phyloP scores from a whole-genome alignment of 306 rosid species.

The Medicago arabica region DNA sequence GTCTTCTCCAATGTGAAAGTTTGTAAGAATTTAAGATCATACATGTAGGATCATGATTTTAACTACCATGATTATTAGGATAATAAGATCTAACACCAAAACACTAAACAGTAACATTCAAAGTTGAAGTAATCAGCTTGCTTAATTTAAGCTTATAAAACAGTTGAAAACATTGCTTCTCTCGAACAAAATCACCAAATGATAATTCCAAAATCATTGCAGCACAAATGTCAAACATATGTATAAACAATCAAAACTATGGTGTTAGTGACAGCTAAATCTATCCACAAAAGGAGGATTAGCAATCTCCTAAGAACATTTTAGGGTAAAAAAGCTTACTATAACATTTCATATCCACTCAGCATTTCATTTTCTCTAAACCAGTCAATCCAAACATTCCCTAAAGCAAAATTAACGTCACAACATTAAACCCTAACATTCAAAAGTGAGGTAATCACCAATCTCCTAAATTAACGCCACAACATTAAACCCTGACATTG shows the following conservation, averaged over 20 bases:
- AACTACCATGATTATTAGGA: background rate
- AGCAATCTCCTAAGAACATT: background rate
- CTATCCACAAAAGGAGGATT: background rate
- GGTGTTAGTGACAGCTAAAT: background rate
- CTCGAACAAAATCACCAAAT: too few species aligned
- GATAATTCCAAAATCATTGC: too few species aligned
- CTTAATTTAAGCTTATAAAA: background rate
- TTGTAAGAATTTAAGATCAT: too few species aligned
- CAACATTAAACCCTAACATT: too few species aligned
- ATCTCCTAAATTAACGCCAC: too few species aligned
- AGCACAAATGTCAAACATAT: too few species aligned
- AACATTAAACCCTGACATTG: too few species aligned
- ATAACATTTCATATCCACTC: too few species aligned
- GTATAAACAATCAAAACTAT: too few species aligned
- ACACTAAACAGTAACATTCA: background rate
- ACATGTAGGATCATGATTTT: background rate
- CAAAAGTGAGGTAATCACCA: too few species aligned
- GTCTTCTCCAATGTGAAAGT: too few species aligned
- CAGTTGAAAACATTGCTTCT: too few species aligned
- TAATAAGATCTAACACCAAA: conserved; percentile 2
- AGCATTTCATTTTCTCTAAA: background rate
- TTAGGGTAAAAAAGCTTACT: background rate
- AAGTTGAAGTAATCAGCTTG: background rate
- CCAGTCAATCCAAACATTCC: background rate
- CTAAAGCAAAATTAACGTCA: background rate